Percentiles rank a stretch among this genome's conserved stretches.
Conservation (phyloP, 257 asterid genomes). For the Jacaranda mimosifolia region DNA sequence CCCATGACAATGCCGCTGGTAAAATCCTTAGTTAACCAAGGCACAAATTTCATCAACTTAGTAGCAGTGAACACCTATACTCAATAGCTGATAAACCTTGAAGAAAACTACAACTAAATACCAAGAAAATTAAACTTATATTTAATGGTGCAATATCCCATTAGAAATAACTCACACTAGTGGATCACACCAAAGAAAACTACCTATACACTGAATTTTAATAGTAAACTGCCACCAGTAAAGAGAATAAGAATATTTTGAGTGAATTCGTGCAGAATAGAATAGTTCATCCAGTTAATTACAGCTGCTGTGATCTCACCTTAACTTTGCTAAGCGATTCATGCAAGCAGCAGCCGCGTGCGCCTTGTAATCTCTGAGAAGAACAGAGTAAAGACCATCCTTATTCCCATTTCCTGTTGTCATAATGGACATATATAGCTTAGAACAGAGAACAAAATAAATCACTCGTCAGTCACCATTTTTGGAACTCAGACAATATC, state of each 20-base stretch:
- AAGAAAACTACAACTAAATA: neutral
- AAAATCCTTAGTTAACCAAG: neutral
- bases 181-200: slow-evolving; percentile 12
- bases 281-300: slow-evolving; percentile 22
- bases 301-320: slow-evolving; percentile 51
- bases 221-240: neutral
- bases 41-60: neutral
- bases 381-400: slow-evolving; percentile 94
- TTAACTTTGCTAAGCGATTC: slow-evolving; percentile 97
- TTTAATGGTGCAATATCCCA: neutral
- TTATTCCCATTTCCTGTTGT: slow-evolving; percentile 91
- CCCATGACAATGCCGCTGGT: neutral
- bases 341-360: slow-evolving; percentile 94
- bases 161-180: neutral
- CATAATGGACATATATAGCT: slow-evolving; percentile 31
- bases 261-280: neutral
- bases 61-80: slow-evolving; percentile 1
- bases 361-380: slow-evolving; percentile 87
- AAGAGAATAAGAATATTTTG: slow-evolving; percentile 7
- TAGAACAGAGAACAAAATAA: slow-evolving; percentile 20
- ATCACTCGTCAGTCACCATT: neutral
- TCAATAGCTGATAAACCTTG: slow-evolving; percentile 3
- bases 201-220: neutral
- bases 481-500: slow-evolving; percentile 21
- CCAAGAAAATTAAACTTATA: slow-evolving; percentile 3